A percentile compares a stretch with the other conserved stretches of the same genome.
These are phyloP conservation scores for Hyaloscypha bicolor DNA, from an alignment of 495 filamentous ascomycete species.

Conservation along the genomic window DNA sequence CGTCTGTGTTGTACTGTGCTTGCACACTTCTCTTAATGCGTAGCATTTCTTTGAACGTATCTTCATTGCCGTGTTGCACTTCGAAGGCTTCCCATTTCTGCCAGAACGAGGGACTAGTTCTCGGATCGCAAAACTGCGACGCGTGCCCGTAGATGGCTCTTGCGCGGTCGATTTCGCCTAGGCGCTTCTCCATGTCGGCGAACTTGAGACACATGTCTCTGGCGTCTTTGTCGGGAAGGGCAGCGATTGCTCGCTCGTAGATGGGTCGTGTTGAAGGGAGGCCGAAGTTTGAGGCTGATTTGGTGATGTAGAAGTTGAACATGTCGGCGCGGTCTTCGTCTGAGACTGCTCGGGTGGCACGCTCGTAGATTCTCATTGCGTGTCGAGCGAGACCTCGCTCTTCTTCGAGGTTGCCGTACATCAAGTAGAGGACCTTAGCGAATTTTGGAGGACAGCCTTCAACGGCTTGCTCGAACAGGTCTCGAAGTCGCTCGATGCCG, in stretches of 20 bases:
- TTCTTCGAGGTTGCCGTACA: slow-evolving; percentile 98
- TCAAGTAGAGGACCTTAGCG: slow-evolving; percentile 91
- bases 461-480: slow-evolving; percentile 96
- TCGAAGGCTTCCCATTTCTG: slow-evolving; percentile 96
- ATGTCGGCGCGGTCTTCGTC: slow-evolving; percentile 96
- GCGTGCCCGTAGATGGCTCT: slow-evolving; percentile 95
- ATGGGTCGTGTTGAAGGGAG: slow-evolving; percentile 94
- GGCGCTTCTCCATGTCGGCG: slow-evolving; percentile 95
- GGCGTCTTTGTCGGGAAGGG: slow-evolving; percentile 90
- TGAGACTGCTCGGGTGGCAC: slow-evolving; percentile 91
- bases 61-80: slow-evolving; percentile 96
- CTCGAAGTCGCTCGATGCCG: slow-evolving; percentile 88
- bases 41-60: slow-evolving; percentile 99
- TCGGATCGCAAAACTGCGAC: slow-evolving; percentile 95
- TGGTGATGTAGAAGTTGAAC: slow-evolving; percentile 99
- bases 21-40: slow-evolving; percentile 96
- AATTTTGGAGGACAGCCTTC: slow-evolving; percentile 95
- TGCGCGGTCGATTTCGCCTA: slow-evolving; percentile 96
- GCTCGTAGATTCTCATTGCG: slow-evolving; percentile 99
- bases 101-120: slow-evolving; percentile 90
- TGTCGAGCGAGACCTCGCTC: slow-evolving; percentile 94
- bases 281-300: slow-evolving; percentile 97
- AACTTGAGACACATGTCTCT: slow-evolving; percentile 99
- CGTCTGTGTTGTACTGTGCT: slow-evolving; percentile 97
- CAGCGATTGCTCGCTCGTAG: slow-evolving; percentile 92